These are phyloP conservation scores for Apiotrichum domesticum DNA, from an alignment of 1,284 basidiomycete species.

Conservation along the genomic window DNA sequence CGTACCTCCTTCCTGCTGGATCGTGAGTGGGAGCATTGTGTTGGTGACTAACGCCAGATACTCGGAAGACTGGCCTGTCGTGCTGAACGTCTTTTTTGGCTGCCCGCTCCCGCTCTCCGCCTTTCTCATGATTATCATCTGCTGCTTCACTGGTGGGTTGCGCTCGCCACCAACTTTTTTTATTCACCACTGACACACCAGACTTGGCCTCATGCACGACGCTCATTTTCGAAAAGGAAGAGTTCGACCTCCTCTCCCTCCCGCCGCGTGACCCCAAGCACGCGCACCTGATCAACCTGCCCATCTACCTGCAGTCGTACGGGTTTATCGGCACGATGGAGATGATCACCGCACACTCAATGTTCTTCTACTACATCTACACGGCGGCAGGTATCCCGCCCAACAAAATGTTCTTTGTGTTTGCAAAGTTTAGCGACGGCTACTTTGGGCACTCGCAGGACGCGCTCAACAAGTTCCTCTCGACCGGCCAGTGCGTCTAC, in stretches of 20 bases:
- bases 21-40: conserved; percentile 42
- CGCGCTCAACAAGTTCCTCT: conserved; percentile 47
- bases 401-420: conserved; percentile 49
- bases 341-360: conserved; percentile 52
- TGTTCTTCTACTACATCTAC: conserved; percentile 52
- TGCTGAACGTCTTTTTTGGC: conserved; percentile 53
- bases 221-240: conserved; percentile 57
- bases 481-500: conserved; percentile 51
- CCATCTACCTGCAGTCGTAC: conserved; percentile 60
- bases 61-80: conserved; percentile 62
- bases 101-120: conserved; percentile 53
- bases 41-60: not conserved
- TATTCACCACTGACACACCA: conserved; percentile 16
- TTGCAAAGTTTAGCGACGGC: conserved; percentile 51
- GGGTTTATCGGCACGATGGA: conserved; percentile 57
- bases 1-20: conserved; percentile 44
- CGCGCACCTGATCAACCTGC: conserved; percentile 49
- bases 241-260: conserved; percentile 54
- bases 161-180: conserved; percentile 6
- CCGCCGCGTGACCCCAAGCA: conserved; percentile 59
- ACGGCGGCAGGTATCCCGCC: conserved; percentile 54
- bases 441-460: conserved; percentile 39
- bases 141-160: conserved; percentile 45
- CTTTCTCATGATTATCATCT: conserved; percentile 47
- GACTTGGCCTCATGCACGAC: conserved; percentile 55